Evolutionary conservation across 2,329 filamentous ascomycete genomes (phyloP), one percentile per base, ranked within the genome.

Genomic region (Eutypella sp.): DNA sequence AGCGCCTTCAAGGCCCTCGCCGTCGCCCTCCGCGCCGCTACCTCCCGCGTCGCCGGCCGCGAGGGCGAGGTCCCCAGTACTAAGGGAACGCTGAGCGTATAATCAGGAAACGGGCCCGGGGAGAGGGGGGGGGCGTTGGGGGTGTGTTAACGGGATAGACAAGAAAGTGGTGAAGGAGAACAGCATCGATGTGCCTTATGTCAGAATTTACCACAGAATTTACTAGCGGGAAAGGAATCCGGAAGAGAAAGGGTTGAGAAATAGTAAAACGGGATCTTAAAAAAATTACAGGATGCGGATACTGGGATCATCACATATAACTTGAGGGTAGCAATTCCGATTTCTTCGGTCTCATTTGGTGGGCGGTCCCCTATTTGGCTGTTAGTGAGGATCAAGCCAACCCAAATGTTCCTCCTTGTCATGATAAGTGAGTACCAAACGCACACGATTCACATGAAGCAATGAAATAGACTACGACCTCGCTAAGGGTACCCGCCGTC

Each of bases 1-100:
- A 93, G 87, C 65, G 93, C 92, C 15, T 96, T 99, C 71, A 99
- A 99, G 79, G 93, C 93, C 40, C 69, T 97, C 55, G 93, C 93
- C 0, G 82, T 96, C 38, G 93, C 93, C 7, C 77, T 95, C 45
- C 78, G 85, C 57, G 79, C 79, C 66, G 93, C 93, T 9, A 92
- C 84, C 41, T 78, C 79, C 42, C 78, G 82, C 57, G 82, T 92
- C 25, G 79, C 81, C 36, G 89, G 89, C 10, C 85, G 86, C 64
- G 90, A 95, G 69, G 90, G 89, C 3, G 93, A 99, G 75, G 84
- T 97, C 22, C 88, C 91, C 44, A 96, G 91, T 72, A 97, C 92
- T 8, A 97, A 97, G 79, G 92, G 92, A 10, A 95, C 95, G 27
- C 67, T 96, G 67, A 82, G 73, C 59, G 78, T 79, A 15, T 84